Base-by-base conservation (phyloP, 306 rosid species). In the Cucurbita pepo region DNA sequence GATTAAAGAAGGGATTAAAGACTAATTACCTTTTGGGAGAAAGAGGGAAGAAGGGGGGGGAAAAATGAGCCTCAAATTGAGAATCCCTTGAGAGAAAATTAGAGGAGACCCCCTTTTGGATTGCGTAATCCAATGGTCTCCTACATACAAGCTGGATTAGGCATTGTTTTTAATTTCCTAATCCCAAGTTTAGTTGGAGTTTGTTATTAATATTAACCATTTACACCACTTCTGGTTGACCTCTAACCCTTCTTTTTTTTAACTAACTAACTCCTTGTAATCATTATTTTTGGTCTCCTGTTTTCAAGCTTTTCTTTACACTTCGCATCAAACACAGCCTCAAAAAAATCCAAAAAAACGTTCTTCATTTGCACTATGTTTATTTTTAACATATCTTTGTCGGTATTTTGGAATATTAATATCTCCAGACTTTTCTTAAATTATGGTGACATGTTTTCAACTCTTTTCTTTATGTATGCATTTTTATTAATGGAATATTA, bases 171-270 rank as follows among this genome's bases (percentile, higher is more conserved):
- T 10, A 48, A 48, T 57, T 65, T 45, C 11, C 52, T 43, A 40
- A 40, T 76, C 64, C 61, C 79, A 51, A 76, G 73, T 56, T 83
- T 91, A 66, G 82, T 79, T 76, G 81, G 60, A 62, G 71, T 82
- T 79, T 34, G 90, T 89, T 88, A 76, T 71, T 58, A 71, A 25
- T 83, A 80, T 85, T 84, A 73, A 83, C 87, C 71, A 64, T 64
- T 45, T 45, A 45, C 36, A 16, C 16, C 16, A 18, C 16, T 41
- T 69, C 50, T 52, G 56, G 19, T 37, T 37, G 48, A 40, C 71
- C 51, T 43, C 19, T 13, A 37, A 22, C 11, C 64, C 41, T 13
- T 25, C 34, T 13, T 36, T 13, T 13, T 25, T 58, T 58, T 11
- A 8, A 54, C n/a, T n/a, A 53, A 53, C 57, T 15, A 4, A 3